Base-by-base conservation (phyloP, 306 rosid species). In the Corylus americana region DNA sequence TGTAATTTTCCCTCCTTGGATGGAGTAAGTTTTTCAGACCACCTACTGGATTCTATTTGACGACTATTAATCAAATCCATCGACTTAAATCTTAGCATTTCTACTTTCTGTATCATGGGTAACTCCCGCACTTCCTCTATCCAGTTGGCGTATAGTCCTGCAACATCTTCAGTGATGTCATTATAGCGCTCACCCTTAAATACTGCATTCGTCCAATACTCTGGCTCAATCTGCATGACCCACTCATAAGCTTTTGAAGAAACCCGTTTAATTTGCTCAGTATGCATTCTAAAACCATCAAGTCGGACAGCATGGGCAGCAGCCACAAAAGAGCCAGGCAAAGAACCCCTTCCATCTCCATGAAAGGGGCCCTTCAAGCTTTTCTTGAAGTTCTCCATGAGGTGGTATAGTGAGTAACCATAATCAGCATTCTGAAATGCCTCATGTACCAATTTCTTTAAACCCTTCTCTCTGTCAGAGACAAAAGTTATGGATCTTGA, bases 341-440 rank as follows among this genome's bases (percentile, higher is more conserved):
- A 73, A 12, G 88, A 88, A 75, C 80, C 79, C 77, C 79, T 88
- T 44, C 90, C 90, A 7, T 86, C 88, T 70, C 88, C 90, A 71
- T 81, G 74, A 82, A 84, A 88, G 25, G 88, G 92, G 22, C 90
- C 90, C 74, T 55, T 88, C 49, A 87, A 78, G 81, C 54, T 84
- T 76, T 61, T 84, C 77, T 74, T 88, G 78, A 88, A 83, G 85
- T 75, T 88, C 50, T 85, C 83, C n/a, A 83, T 59, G 55, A 88
- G 92, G 83, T 84, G 87, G 88, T 70, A 79, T 44, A 88, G 71
- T 39, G 92, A 84, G 81, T 82, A 88, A 48, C 90, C 92, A 58
- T 71, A 76, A 44, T 82, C 63, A 66, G 83, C 81, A 75, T 84
- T 77, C 57, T 77, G 87, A 70, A 88, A 86, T 37, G 79, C 79